Percentiles rank a stretch among this genome's conserved stretches.
These are phyloP conservation scores for Nemophila menziesii DNA, from an alignment of 257 asterid genomes.

Conservation along the genomic window DNA sequence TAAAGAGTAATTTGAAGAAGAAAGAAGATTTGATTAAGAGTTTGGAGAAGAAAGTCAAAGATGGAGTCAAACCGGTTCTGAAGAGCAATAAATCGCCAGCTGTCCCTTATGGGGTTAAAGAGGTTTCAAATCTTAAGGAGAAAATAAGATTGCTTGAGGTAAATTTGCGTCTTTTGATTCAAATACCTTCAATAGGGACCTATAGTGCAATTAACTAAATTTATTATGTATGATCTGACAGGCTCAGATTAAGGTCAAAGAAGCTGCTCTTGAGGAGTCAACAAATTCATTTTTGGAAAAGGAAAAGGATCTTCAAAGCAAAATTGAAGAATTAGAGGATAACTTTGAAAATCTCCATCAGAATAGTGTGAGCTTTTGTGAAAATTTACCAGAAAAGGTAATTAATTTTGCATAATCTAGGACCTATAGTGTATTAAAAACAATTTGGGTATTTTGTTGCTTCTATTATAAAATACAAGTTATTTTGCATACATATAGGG, in stretches of 20 bases:
- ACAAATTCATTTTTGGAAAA: slow-evolving; percentile 51
- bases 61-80: slow-evolving; percentile 22
- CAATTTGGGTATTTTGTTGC: no score
- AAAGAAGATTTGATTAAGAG: slow-evolving; percentile 44
- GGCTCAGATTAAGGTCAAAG: slow-evolving; percentile 62
- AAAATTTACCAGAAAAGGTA: slow-evolving; percentile 38
- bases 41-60: slow-evolving; percentile 59
- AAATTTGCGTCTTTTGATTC: slow-evolving; percentile 7
- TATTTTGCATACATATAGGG: no score
- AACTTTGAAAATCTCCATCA: slow-evolving; percentile 39
- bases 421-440: no score
- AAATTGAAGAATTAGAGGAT: slow-evolving; percentile 55
- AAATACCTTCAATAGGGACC: neutral
- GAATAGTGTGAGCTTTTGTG: slow-evolving; percentile 25
- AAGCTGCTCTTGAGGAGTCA: slow-evolving; percentile 53
- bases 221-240: slow-evolving; percentile 15
- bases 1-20: slow-evolving; percentile 45
- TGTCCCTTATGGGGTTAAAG: slow-evolving; percentile 32
- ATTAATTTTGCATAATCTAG: slow-evolving; percentile 15
- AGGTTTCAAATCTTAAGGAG: slow-evolving; percentile 52
- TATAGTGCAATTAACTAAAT: neutral
- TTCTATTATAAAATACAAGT: no score
- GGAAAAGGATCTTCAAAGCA: slow-evolving; percentile 57
- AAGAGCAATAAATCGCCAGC: slow-evolving; percentile 18
- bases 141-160: slow-evolving; percentile 81